Evolutionary conservation across 1,284 basidiomycete genomes (phyloP).

Genomic region (Sanguinoderma infundibulare): DNA sequence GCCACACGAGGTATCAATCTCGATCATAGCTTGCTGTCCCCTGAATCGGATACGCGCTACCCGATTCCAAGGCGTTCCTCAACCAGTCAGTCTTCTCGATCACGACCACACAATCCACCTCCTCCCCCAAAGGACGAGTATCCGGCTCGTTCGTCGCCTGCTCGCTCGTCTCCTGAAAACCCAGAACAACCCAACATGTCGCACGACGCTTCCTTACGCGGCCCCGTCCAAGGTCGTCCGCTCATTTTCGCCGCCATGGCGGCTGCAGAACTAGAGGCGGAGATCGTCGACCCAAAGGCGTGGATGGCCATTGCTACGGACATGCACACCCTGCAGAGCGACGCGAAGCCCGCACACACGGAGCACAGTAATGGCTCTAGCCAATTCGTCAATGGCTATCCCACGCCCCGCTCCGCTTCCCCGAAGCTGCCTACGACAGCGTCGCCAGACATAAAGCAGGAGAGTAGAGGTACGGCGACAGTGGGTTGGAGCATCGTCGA

Average conservation of each 20-base stretch:
- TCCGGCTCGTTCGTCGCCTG: slow-evolving; percentile 1
- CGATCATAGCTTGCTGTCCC: slow-evolving; percentile 22
- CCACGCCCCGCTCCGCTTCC: slow-evolving; percentile 24
- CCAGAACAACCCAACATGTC: background rate
- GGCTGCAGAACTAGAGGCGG: slow-evolving; percentile 27
- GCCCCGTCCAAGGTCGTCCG: slow-evolving; percentile 33
- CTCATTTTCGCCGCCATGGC: slow-evolving; percentile 38
- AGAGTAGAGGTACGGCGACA: background rate
- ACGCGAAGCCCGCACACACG: background rate
- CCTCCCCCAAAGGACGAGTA: slow-evolving; percentile 6
- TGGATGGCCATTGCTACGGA: slow-evolving; percentile 27
- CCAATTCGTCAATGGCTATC: slow-evolving; percentile 25
- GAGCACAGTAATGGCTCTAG: slow-evolving; percentile 22
- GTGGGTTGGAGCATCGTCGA: slow-evolving; percentile 4
- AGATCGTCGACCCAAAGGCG: slow-evolving; percentile 21
- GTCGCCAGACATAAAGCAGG: background rate
- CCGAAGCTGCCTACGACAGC: slow-evolving; percentile 13
- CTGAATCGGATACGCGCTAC: slow-evolving; percentile 24
- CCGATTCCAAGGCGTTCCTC: slow-evolving; percentile 23
- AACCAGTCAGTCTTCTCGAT: slow-evolving; percentile 6
- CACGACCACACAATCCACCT: background rate
- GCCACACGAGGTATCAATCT: slow-evolving; percentile 17
- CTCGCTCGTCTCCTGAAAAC: slow-evolving; percentile 3
- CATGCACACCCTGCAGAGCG: background rate
- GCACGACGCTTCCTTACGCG: slow-evolving; percentile 2